A percentile compares a stretch with the other conserved stretches of the same genome.
phyloP scores from a whole-genome alignment of 768 basidiomycete species.

The Russula emetica region DNA sequence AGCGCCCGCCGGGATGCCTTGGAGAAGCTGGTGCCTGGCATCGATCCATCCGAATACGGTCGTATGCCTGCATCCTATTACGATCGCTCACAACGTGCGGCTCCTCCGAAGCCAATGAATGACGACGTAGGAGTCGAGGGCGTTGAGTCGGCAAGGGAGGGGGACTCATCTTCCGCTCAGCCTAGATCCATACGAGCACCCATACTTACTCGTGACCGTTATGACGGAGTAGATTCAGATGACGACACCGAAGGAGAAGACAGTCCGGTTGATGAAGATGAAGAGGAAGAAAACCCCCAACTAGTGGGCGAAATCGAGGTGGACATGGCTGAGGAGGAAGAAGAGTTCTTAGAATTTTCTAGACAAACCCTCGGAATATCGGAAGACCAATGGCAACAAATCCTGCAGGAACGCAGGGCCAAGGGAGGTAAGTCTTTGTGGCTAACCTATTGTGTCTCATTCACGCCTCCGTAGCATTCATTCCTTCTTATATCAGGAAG shows the following conservation, averaged over 20 bases:
- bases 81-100: constrained; percentile 63
- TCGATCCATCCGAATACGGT: constrained; percentile 85
- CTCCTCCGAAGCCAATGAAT: constrained; percentile 42
- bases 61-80: constrained; percentile 72
- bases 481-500: constrained; percentile 27
- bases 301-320: constrained; percentile 81
- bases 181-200: constrained; percentile 61
- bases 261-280: constrained; percentile 50
- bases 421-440: constrained; percentile 66
- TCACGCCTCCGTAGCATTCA: constrained; percentile 28
- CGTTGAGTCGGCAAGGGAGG: neutral
- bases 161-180: constrained; percentile 12
- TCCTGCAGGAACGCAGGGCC: constrained; percentile 68
- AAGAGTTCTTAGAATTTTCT: constrained; percentile 93
- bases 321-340: constrained; percentile 90
- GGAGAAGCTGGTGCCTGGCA: constrained; percentile 74
- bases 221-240: constrained; percentile 91
- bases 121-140: constrained; percentile 39
- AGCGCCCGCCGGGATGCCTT: constrained; percentile 58
- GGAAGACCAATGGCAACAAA: constrained; percentile 86
- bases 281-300: constrained; percentile 78
- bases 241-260: constrained; percentile 75
- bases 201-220: constrained; percentile 74
- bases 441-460: neutral
- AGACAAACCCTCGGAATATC: constrained; percentile 85